Conservation (phyloP, 371 early-diverging fungal species). For the Caulochytrium protostelioides region DNA sequence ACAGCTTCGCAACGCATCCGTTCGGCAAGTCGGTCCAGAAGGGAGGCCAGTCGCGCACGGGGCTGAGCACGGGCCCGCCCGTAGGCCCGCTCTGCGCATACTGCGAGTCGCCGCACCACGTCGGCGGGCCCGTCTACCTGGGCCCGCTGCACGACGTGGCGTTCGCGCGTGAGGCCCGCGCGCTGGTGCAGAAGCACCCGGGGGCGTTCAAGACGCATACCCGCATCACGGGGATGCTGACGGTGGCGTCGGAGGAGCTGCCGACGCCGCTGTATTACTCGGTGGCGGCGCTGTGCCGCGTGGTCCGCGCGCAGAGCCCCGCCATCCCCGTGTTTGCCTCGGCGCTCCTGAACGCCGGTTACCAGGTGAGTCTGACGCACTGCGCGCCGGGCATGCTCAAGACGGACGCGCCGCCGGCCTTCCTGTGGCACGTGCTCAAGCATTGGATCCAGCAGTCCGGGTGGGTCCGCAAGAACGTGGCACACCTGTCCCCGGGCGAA, state of each 20-base stretch:
- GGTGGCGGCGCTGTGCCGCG: conserved; percentile 25
- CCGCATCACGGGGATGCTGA: conserved; percentile 89
- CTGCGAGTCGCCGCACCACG: conserved; percentile 35
- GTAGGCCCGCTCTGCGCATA: conserved; percentile 40
- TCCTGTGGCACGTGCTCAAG: conserved; percentile 86
- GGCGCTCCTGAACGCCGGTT: conserved; percentile 80
- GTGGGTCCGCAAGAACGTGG: too few relatives aligned
- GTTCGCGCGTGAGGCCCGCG: too few relatives aligned
- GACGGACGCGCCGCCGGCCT: conserved; percentile 72
- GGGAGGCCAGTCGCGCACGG: conserved; percentile 8
- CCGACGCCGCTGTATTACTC: conserved; percentile 65
- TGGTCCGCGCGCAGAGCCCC: not conserved
- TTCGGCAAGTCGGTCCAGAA: conserved; percentile 30
- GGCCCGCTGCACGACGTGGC: conserved; percentile 56
- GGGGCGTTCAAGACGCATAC: conserved; percentile 42
- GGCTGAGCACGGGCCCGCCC: conserved; percentile 30
- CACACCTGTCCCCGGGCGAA: too few relatives aligned
- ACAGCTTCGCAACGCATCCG: conserved; percentile 40
- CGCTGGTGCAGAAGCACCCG: conserved; percentile 38
- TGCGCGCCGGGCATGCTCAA: conserved; percentile 68
- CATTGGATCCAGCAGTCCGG: conserved; percentile 45
- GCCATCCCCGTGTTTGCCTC: conserved; percentile 26
- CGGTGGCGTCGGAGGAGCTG: conserved; percentile 57
- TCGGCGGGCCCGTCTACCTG: conserved; percentile 94
- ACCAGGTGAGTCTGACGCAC: conserved; percentile 81